Percentiles rank a stretch among this genome's conserved stretches.
phyloP scores from a whole-genome alignment of 106 monocot genomes.

The Dendrobium officinale region DNA sequence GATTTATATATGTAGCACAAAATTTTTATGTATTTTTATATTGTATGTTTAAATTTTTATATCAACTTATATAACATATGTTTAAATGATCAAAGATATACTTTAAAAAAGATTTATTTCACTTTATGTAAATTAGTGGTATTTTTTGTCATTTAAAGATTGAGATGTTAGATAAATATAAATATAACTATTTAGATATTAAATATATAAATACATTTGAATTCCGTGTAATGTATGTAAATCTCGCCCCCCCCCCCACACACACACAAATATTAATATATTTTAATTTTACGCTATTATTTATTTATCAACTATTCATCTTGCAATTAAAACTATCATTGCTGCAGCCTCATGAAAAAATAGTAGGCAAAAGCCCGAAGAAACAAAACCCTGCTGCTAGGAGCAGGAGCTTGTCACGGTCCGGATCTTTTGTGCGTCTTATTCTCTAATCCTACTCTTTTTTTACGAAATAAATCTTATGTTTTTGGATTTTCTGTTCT shows the following conservation, averaged over 20 bases:
- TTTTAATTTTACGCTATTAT: not conserved
- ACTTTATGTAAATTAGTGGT: too few relatives aligned
- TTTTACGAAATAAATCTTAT: not conserved
- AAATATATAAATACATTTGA: not conserved
- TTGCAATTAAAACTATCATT: not conserved
- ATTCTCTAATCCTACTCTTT: not conserved
- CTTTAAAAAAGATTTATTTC: too few relatives aligned
- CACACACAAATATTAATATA: not conserved
- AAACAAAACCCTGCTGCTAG: slow-evolving; percentile 19
- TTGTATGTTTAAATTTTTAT: too few relatives aligned
- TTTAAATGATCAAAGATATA: too few relatives aligned
- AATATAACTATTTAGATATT: not conserved
- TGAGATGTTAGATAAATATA: not conserved
- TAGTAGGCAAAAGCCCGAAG: slow-evolving; percentile 27
- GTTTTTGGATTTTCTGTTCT: not conserved
- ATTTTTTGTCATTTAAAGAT: too few relatives aligned
- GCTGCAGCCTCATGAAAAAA: slow-evolving; percentile 20
- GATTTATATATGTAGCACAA: too few relatives aligned
- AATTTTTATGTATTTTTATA: too few relatives aligned
- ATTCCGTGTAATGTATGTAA: not conserved
- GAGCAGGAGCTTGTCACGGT: slow-evolving; percentile 43
- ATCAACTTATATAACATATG: too few relatives aligned
- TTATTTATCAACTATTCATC: not conserved
- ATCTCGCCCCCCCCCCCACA: not conserved
- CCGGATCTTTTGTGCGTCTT: slow-evolving; percentile 14